phyloP scores from a whole-genome alignment of 176 grass and related monocot genomes.

The Hordeum marinum region DNA sequence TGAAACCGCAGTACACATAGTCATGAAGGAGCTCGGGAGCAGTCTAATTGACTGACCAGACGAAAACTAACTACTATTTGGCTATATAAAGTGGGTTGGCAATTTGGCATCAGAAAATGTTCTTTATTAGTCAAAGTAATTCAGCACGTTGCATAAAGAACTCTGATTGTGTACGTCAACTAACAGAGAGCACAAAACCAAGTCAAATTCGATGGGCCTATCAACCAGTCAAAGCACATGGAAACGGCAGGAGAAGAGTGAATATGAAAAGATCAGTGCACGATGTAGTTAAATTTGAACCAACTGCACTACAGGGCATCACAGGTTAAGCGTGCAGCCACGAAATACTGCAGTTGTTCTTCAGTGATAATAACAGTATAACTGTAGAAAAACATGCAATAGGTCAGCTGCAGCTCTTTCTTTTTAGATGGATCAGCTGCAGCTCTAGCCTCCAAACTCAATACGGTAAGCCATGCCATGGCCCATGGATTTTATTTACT shows the following conservation, averaged over 20 bases:
- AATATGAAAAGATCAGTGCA: neutral
- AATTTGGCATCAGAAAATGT: neutral
- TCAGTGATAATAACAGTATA: neutral
- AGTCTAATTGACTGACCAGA: too few relatives aligned
- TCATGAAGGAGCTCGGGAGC: too few relatives aligned
- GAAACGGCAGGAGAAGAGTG: constrained; percentile 6
- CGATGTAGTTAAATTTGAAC: neutral
- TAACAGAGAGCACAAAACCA: neutral
- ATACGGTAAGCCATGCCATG: neutral
- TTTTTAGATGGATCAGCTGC: neutral
- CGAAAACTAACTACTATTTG: neutral
- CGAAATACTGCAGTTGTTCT: neutral
- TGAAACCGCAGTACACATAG: too few relatives aligned
- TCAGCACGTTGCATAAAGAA: neutral
- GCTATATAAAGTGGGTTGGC: neutral
- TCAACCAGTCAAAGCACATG: constrained; percentile 15
- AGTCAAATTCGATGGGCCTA: constrained; percentile 28
- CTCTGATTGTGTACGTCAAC: neutral
- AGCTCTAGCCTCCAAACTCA: neutral
- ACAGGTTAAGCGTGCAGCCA: neutral
- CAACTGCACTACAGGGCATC: neutral
- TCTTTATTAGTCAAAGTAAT: neutral
- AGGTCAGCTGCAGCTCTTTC: too few relatives aligned
- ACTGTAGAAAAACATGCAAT: neutral
- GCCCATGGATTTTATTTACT: neutral